Base-by-base conservation (phyloP, 2,329 filamentous ascomycete genomes). In the Apiospora phragmitis region DNA sequence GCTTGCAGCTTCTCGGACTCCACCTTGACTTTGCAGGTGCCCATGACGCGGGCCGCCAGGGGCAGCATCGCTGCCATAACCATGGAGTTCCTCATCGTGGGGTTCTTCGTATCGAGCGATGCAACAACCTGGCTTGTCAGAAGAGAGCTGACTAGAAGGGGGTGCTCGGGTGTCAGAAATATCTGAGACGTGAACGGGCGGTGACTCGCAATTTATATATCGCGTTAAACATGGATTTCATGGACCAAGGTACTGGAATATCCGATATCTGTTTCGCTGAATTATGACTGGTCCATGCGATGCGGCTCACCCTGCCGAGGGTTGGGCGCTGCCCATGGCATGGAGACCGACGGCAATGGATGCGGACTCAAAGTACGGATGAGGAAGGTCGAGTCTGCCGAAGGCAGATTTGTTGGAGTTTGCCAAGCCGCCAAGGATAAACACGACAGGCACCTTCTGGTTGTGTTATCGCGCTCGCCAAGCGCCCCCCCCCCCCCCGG, bases 1-100 rank as follows among this genome's bases (percentile, higher is more conserved):
- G 68, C 68, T 18, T 71, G 68, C 11, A 71, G 62, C 42, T 62
- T 67, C 38, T 67, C 70, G 5, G 70, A 69, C 24, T 65, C 65
- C 43, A 69, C 68, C 47, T 35, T 43, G 45, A 35, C 45, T 68
- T 71, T 71, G 62, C 6, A 67, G 5, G 67, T 29, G 9, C 29
- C 67, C 67, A 18, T 38, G 29, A 41, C 67, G 29, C 45, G 18
- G 11, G 67, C 11, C 11, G 29, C 45, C 67, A 68, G n/a, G 21
- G 67, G 43, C 45, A 68, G 32, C 43, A 68, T 49, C 6, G 67
- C 21, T n/a, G 67, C 45, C 21, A 68, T 6, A 21, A 42, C 43
- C 43, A 41, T 32, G 21, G 32, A 18, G 45, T 49, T 38, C 35
- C 45, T 68, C 67, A 68, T 49, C n/a, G 24, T 68, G 67, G n/a